phyloP scores from a whole-genome alignment of 2,329 filamentous ascomycete genomes.

The Hypoxylon sp. region DNA sequence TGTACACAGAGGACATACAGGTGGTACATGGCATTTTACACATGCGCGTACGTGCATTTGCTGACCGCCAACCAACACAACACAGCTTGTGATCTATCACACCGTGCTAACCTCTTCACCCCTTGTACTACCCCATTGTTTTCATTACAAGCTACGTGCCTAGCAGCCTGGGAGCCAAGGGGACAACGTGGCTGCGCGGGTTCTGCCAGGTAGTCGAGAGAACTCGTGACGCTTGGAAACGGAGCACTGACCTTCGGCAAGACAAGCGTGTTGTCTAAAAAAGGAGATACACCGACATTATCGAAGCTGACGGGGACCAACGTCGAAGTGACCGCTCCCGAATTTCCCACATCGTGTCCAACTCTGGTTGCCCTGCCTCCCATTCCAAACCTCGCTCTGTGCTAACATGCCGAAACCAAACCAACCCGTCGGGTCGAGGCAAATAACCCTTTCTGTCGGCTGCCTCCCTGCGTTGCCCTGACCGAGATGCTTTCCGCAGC shows the following conservation, averaged over 20 bases:
- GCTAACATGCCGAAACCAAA: constrained; percentile 18
- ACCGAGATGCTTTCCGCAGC: too few species aligned
- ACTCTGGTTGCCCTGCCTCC: constrained; percentile 20
- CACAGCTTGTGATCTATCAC: background rate
- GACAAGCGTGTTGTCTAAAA: constrained; percentile 29
- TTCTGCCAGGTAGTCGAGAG: too few species aligned
- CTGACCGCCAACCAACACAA: background rate
- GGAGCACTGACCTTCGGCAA: constrained; percentile 17
- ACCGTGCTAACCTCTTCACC: constrained; percentile 23
- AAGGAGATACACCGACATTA: constrained; percentile 20
- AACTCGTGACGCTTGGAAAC: constrained; percentile 13
- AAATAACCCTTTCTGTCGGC: constrained; percentile 5
- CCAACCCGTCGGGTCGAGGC: constrained; percentile 22
- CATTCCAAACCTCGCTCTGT: constrained; percentile 20
- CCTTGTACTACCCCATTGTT: constrained; percentile 20
- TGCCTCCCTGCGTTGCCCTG: constrained; percentile 22
- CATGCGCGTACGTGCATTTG: background rate
- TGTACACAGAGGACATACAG: too few species aligned
- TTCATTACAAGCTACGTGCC: background rate
- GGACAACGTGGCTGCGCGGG: constrained; percentile 13
- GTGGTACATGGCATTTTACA: too few species aligned
- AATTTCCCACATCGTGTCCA: constrained; percentile 6
- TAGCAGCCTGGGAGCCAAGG: too few species aligned
- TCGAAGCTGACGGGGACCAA: constrained; percentile 18
- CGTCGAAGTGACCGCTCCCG: constrained; percentile 8